These are phyloP conservation scores for Phialophora macrospora DNA, from an alignment of 2,329 filamentous ascomycete species.

Conservation along the genomic window DNA sequence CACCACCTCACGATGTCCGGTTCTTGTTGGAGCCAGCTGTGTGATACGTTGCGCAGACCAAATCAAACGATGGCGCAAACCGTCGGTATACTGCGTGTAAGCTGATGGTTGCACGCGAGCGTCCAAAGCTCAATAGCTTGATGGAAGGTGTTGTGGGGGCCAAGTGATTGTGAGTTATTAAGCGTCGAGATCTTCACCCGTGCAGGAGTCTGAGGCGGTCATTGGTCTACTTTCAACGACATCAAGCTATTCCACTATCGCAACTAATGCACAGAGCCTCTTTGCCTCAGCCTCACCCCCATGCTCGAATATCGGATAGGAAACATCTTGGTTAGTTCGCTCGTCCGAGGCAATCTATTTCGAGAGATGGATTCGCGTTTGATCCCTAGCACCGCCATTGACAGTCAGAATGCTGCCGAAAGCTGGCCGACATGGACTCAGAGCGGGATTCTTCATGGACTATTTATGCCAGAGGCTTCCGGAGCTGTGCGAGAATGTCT, in stretches of 20 bases:
- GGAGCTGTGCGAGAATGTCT: neutral
- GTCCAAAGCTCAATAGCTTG: neutral
- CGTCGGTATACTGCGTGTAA: no score
- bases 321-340: neutral
- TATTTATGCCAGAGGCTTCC: neutral
- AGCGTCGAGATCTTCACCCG: neutral
- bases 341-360: neutral
- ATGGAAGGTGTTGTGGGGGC: neutral
- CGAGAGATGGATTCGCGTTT: neutral
- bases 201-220: neutral
- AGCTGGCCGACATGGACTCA: neutral
- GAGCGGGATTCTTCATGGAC: neutral
- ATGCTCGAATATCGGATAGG: neutral
- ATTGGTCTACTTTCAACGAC: neutral
- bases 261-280: neutral
- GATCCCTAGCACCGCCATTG: neutral
- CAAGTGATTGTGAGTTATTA: neutral
- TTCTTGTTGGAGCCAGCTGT: neutral
- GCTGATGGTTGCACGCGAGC: no score
- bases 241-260: neutral
- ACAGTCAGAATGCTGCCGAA: neutral
- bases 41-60: neutral
- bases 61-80: no score
- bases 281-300: neutral
- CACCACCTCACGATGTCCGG: neutral